These are phyloP conservation scores for Arthrobotrys sphaeroides DNA, from an alignment of 2,329 filamentous ascomycete genomes.

Conservation along the genomic window DNA sequence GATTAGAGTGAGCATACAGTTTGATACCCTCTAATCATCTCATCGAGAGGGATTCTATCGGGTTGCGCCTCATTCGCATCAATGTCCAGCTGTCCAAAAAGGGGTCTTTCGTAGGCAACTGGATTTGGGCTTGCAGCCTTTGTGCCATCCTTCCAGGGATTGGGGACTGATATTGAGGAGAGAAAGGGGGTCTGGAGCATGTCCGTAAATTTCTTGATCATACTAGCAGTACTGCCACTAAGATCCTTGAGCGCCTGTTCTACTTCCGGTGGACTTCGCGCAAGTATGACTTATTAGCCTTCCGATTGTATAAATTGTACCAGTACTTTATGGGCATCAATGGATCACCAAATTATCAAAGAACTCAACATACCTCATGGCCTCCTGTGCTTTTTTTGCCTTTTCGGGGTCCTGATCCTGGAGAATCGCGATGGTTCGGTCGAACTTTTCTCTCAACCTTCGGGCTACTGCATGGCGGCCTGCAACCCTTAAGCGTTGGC, in stretches of 20 bases:
- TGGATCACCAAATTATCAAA: no score
- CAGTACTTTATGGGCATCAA: no score
- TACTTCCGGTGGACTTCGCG: not conserved
- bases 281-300: no score
- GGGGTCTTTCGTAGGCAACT: no score
- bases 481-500: not conserved
- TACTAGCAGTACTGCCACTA: not conserved
- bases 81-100: no score
- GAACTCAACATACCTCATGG: not conserved
- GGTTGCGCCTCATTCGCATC: not conserved
- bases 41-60: not conserved
- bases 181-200: not conserved
- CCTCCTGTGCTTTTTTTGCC: not conserved
- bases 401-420: not conserved
- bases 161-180: not conserved
- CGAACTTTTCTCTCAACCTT: not conserved
- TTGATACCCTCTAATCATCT: not conserved
- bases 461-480: not conserved
- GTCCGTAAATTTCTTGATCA: not conserved
- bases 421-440: not conserved
- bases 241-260: not conserved
- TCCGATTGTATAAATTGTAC: no score
- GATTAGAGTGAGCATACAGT: not conserved
- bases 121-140: no score
- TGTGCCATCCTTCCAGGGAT: not conserved